Base-by-base conservation (phyloP, 768 basidiomycete genomes). In the Boletus pseudo-olivaceus region DNA sequence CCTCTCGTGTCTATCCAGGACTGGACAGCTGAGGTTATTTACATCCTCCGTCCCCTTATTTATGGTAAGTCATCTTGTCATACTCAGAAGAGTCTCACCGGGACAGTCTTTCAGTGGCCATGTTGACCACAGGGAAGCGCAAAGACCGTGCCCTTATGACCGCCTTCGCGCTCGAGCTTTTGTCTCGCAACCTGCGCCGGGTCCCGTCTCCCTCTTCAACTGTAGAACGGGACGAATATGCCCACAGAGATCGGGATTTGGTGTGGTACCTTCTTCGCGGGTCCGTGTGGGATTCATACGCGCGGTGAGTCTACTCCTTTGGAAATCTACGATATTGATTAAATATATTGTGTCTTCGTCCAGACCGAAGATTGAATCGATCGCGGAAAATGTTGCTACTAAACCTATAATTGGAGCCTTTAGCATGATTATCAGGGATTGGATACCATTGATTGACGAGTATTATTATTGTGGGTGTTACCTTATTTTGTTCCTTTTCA, bases 401-500 rank as follows among this genome's bases (percentile, higher is more conserved):
- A 77, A 76, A 42, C 90, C 90, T 15, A 47, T 92, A 27, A 63
- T 93, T 27, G 82, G 84, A n/a, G 66, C 91, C 45, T 69, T 90
- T 38, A 77, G 88, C 59, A 81, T 84, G 26, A 72, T 93, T 54
- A 67, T 90, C 54, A 85, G 82, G 58, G 90, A 92, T 63, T 93
- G 92, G 91, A 83, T 93, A 58, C 92, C 90, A 19, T 73, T 93
- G 67, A 89, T 93, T 56, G 84, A 93, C 67, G 88, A 90, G 65
- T 93, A 93, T 73, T 86, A 93, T 75, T 93, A 93, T 77, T 93
- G 91, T 91, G 65, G 56, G 91, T 56, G 26, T n/a, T 40, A 9
- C 23, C 26, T 54, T 26, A 35, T 41, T 20, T 41, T 38, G 9
- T 32, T 37, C 12, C 26, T 19, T 37, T 44, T 35, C 38, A 8